phyloP scores from a whole-genome alignment of 805 yeast species.

The Nakazawaea holstii region DNA sequence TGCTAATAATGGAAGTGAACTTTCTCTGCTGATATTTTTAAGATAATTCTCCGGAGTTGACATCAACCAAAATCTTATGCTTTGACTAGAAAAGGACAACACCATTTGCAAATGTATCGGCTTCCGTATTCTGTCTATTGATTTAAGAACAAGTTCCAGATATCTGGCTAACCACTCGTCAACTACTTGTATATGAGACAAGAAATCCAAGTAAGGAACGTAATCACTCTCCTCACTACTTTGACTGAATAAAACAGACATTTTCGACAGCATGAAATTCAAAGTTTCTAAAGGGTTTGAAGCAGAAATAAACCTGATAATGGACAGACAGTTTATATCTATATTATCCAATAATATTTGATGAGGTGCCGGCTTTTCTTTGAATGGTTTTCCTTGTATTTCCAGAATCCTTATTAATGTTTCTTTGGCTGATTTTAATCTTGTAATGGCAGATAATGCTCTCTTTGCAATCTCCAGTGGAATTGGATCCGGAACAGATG shows the following conservation, averaged over 20 bases:
- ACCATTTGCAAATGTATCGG: constrained; percentile 41
- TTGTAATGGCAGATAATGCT: constrained; percentile 9
- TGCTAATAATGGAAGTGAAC: constrained; percentile 4
- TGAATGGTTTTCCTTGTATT: constrained; percentile 9
- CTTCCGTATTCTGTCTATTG: constrained; percentile 32
- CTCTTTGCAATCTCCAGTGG: constrained; percentile 19
- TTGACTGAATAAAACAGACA: constrained; percentile 12
- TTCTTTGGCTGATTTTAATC: constrained; percentile 11
- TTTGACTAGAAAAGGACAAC: constrained; percentile 39
- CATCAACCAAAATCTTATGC: constrained; percentile 44
- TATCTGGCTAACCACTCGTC: constrained; percentile 27
- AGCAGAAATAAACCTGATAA: constrained; percentile 43
- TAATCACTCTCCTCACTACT: constrained; percentile 27
- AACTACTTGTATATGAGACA: constrained; percentile 37
- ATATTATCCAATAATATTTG: constrained; percentile 24
- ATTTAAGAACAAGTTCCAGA: constrained; percentile 31
- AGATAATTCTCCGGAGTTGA: constrained; percentile 42
- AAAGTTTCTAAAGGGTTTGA: constrained; percentile 41
- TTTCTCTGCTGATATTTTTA: constrained; percentile 14
- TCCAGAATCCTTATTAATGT: constrained; percentile 13
- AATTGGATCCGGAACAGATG: constrained; percentile 26
- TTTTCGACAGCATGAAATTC: constrained; percentile 25
- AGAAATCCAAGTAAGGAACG: constrained; percentile 39
- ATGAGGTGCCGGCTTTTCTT: constrained; percentile 16
- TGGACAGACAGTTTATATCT: constrained; percentile 32